Conservation (phyloP, 1,139 yeast genomes). For the Wickerhamomyces sp. region DNA sequence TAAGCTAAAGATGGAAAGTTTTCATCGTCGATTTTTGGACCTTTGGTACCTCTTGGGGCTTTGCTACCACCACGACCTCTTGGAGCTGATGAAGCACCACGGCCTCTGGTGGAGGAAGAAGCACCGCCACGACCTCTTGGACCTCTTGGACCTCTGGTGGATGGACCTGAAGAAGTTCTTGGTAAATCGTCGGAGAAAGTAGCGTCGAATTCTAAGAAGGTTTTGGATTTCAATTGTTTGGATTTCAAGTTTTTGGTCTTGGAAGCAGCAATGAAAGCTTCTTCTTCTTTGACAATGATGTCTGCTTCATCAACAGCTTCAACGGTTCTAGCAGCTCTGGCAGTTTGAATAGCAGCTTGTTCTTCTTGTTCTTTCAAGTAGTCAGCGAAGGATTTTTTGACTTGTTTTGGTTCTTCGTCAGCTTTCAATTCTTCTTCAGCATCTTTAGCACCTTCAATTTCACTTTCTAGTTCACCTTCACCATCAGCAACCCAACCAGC, state of each 20-base stretch:
- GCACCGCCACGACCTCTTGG: background rate
- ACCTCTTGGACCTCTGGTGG: slow-evolving; percentile 16
- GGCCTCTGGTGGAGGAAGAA: background rate
- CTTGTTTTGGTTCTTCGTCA: slow-evolving; percentile 35
- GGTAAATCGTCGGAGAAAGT: slow-evolving; percentile 47
- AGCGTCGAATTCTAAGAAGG: slow-evolving; percentile 62
- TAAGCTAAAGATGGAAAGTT: slow-evolving; percentile 28
- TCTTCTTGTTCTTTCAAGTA: slow-evolving; percentile 55
- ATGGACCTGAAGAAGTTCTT: slow-evolving; percentile 5
- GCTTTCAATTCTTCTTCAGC: slow-evolving; percentile 46
- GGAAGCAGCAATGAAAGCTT: slow-evolving; percentile 52
- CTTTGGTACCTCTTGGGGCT: slow-evolving; percentile 38
- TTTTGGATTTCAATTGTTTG: slow-evolving; percentile 68
- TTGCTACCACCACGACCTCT: slow-evolving; percentile 21
- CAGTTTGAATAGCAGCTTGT: slow-evolving; percentile 40
- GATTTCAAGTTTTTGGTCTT: slow-evolving; percentile 55
- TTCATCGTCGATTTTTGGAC: slow-evolving; percentile 39
- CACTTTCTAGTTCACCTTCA: slow-evolving; percentile 42
- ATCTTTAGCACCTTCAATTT: slow-evolving; percentile 41
- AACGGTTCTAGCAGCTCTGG: slow-evolving; percentile 41
- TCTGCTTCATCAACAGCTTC: slow-evolving; percentile 44
- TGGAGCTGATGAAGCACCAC: slow-evolving; percentile 15
- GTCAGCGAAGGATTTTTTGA: slow-evolving; percentile 58
- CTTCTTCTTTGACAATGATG: slow-evolving; percentile 53
- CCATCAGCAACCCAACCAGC: slow-evolving; percentile 61